Conservation (phyloP, 352 stramenopile genomes). For the Globisporangium carolinianum region DNA sequence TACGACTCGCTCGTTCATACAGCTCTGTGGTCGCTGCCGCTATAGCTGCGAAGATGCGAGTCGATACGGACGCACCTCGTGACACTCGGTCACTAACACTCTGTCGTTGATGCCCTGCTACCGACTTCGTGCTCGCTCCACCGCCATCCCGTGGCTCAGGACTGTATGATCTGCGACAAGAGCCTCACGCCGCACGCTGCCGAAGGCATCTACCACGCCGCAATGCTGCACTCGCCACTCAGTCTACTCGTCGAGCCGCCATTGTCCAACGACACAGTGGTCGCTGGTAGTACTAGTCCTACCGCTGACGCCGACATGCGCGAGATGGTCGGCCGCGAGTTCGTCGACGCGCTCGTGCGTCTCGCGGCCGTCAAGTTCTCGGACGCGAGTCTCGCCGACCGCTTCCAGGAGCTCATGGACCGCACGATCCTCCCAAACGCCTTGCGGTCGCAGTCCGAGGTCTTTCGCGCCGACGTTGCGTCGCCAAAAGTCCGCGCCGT, state of each 20-base stretch:
- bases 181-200: conserved; percentile 27
- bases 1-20: conserved; percentile 12
- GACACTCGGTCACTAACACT: neutral
- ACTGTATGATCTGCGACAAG: conserved; percentile 47
- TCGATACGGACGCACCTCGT: no score
- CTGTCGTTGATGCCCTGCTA: neutral
- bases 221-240: conserved; percentile 17
- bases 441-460: conserved; percentile 59
- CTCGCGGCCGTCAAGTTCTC: conserved; percentile 48
- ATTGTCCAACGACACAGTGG: no score
- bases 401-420: conserved; percentile 65
- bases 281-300: no score
- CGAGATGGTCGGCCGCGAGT: conserved; percentile 58
- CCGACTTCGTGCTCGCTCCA: no score
- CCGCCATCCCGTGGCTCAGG: conserved; percentile 6
- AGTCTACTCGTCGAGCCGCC: neutral
- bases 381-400: conserved; percentile 35
- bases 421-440: conserved; percentile 58
- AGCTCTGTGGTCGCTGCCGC: neutral
- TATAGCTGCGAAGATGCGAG: neutral
- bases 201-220: conserved; percentile 37
- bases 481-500: conserved; percentile 62
- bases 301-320: conserved; percentile 9
- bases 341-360: conserved; percentile 55
- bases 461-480: conserved; percentile 68